Conservation (phyloP, 1,139 yeast species). For the Taphrina sp. region DNA sequence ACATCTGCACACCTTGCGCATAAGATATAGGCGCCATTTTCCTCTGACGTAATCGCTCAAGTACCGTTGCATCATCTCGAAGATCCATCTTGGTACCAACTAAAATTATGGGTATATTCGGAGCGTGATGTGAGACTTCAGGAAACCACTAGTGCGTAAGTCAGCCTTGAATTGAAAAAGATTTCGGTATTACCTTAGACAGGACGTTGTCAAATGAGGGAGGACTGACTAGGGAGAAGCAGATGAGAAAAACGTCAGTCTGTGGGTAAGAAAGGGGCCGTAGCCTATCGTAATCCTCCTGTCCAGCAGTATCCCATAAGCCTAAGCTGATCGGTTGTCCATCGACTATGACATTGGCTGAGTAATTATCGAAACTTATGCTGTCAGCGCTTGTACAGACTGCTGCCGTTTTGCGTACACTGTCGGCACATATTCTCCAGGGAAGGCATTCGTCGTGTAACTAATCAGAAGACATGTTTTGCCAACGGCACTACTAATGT, state of each 20-base stretch:
- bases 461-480: constrained; percentile 84
- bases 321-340: constrained; percentile 71
- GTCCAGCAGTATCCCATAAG: constrained; percentile 98
- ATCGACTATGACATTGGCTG: constrained; percentile 81
- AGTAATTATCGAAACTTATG: constrained; percentile 59
- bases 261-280: constrained; percentile 92
- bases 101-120: constrained; percentile 70
- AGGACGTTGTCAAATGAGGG: constrained; percentile 72
- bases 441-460: constrained; percentile 90
- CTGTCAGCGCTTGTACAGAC: too few relatives aligned
- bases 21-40: constrained; percentile 61
- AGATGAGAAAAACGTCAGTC: constrained; percentile 81
- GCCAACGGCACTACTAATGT: constrained; percentile 69
- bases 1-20: constrained; percentile 65
- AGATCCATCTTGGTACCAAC: constrained; percentile 87
- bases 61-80: constrained; percentile 73
- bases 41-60: constrained; percentile 66
- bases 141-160: constrained; percentile 61
- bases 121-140: constrained; percentile 82
- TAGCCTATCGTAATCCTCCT: constrained; percentile 85
- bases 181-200: constrained; percentile 41
- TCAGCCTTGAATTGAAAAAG: neutral
- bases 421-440: constrained; percentile 93
- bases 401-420: too few relatives aligned
- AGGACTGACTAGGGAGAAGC: constrained; percentile 83